Base-by-base conservation (phyloP, 2,329 filamentous ascomycete genomes). In the Pezicula rhizophila region DNA sequence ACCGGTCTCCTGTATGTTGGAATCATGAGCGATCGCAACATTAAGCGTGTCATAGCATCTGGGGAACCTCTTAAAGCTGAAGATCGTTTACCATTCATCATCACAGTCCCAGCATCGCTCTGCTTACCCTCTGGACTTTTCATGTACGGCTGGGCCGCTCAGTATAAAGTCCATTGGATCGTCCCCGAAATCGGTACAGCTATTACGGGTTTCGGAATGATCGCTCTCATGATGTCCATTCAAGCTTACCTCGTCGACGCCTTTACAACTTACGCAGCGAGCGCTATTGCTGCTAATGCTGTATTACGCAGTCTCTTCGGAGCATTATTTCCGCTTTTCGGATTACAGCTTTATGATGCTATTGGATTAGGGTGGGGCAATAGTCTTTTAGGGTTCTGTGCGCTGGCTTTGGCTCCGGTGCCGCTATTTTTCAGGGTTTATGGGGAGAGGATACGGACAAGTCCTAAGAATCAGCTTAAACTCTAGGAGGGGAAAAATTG, bases 251-350 rank as follows among this genome's bases (percentile, higher is more conserved):
- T 74, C 64, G 70, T 52, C 54, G 66, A 71, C 51, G 65, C 60
- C n/a, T 73, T 71, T 50, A 62, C 58, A 7, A 57, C 54, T 8
- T 66, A 69, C 43, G 65, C 70, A 8, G 69, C 68, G 5, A 65
- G 62, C 14, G 70, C 67, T 3, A 53, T 71, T 14, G 63, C 66
- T 0, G 60, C 68, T 45, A 63, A 68, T 47, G 68, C 68, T 1
- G 58, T 73, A 3, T 63, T 66, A 23, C 23, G 23, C 2, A 63
- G 71, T 7, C 73, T 67, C 28, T 54, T 78, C 15, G 70, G 70
- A 2, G 73, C 70, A 5, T 68, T 69, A 2, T 70, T 78, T 49
- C 76, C 76, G 6, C 64, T 78, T 1, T 76, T 76, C 42, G 74
- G 70, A 1, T 68, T 70, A 6, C 50, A 53, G 14, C 60, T 78